A percentile compares a stretch with the other conserved stretches of the same genome.
phyloP scores from a whole-genome alignment of 1,139 yeast genomes.

The Trichomonascaceae sp. region DNA sequence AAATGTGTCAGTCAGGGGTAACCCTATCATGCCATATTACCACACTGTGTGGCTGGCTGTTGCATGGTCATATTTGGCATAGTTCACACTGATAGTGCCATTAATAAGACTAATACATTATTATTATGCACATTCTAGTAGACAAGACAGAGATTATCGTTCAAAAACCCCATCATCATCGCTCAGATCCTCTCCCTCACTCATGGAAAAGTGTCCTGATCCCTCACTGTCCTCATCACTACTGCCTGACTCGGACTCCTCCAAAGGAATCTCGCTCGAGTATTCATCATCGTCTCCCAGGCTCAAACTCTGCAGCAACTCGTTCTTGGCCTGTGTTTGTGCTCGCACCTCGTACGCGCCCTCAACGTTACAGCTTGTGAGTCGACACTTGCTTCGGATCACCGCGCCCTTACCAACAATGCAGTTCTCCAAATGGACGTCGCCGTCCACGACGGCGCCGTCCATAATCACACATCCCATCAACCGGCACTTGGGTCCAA shows the following conservation, averaged over 20 bases:
- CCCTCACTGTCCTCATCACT: slow-evolving; percentile 19
- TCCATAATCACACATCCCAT: slow-evolving; percentile 76
- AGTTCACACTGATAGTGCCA: too few species aligned
- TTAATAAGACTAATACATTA: too few species aligned
- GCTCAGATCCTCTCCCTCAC: slow-evolving; percentile 16
- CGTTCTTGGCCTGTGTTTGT: slow-evolving; percentile 62
- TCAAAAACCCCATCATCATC: slow-evolving; percentile 34
- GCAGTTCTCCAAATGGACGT: slow-evolving; percentile 63
- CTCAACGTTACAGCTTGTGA: slow-evolving; percentile 70
- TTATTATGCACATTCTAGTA: too few species aligned
- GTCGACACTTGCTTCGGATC: slow-evolving; percentile 30
- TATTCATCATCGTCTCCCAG: slow-evolving; percentile 23
- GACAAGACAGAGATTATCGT: too few species aligned
- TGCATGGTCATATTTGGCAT: too few species aligned
- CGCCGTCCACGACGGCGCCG: slow-evolving; percentile 65
- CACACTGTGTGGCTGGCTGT: too few species aligned
- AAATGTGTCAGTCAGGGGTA: too few species aligned
- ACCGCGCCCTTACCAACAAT: slow-evolving; percentile 60
- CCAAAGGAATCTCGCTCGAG: slow-evolving; percentile 2
- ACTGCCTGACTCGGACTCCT: slow-evolving; percentile 8
- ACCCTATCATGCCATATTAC: too few species aligned
- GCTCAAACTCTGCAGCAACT: slow-evolving; percentile 55
- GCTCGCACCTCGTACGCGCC: slow-evolving; percentile 55
- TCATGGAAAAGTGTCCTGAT: slow-evolving; percentile 10
- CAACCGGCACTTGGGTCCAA: slow-evolving; percentile 79